Base-by-base conservation (phyloP, 805 yeast genomes). In the Danielozyma ontarioensis region DNA sequence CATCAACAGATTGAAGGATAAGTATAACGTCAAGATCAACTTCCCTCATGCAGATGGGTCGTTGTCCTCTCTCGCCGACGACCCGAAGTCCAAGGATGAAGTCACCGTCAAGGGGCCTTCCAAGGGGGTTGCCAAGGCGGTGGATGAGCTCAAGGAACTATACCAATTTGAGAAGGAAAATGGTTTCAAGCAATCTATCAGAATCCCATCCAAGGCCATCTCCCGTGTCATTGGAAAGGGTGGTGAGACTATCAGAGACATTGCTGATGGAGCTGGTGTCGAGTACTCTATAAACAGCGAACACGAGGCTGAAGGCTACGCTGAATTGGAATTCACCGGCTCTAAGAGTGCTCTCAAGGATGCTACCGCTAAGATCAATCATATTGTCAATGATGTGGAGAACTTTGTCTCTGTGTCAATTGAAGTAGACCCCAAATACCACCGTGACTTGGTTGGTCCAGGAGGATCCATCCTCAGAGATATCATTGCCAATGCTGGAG, bases 161-260 rank as follows among this genome's bases (percentile, higher is more conserved):
- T 68, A 85, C 45, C 81, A 83, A 45, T 93, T 82, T 57, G 97
- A 89, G 59, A 80, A 74, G 50, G 95, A 85, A 47, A 86, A 88
- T 53, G 90, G 95, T 13, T 76, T 76, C 62, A 71, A 74, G 37
- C 69, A 76, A 43, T 62, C 65, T n/a, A 55, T 90, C 26, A 54
- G 63, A 29, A 80, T 93, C 32, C 94, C 96, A 25, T 55, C 70
- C 27, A 75, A 72, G 40, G 80, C 87, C n/a, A 73, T 90, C 39
- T 73, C 96, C 14, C 73, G 87, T 53, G 79, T 93, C 37, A 88
- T 93, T 55, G 98, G 98, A 50, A 87, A 83, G 51, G 70, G 72
- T 39, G 97, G 97, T 54, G 90, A 85, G 40, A 74, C 72, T 32
- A 82, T 93, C 50, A 83, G 80, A 41, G 85, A 83, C 51, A 80